A percentile compares a stretch with the other conserved stretches of the same genome.
These are phyloP conservation scores for Graphilbum fragrans DNA, from an alignment of 2,329 filamentous ascomycete species.

Conservation along the genomic window DNA sequence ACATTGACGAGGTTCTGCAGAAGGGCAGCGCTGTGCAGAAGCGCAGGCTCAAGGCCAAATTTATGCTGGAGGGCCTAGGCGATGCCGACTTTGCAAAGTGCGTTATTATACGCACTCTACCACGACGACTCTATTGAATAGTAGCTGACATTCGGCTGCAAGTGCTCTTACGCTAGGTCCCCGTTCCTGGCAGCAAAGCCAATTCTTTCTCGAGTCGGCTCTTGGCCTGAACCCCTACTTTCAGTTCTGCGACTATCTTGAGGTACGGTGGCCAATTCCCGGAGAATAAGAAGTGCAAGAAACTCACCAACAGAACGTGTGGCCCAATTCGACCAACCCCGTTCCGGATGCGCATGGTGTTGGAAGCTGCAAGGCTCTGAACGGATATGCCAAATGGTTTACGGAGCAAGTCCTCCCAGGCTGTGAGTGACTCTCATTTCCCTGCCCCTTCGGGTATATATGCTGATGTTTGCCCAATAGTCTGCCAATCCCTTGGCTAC, in stretches of 20 bases:
- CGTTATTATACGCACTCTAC: conserved; percentile 1
- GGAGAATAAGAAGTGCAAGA: no score
- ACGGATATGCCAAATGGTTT: conserved; percentile 39
- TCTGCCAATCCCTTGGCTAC: conserved; percentile 29
- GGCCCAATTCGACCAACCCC: conserved; percentile 21
- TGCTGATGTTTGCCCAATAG: not conserved
- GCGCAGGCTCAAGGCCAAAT: conserved; percentile 33
- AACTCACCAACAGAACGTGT: conserved; percentile 19
- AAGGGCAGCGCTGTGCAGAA: conserved; percentile 25
- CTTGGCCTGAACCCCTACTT: conserved; percentile 26
- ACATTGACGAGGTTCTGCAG: conserved; percentile 34
- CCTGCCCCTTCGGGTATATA: not conserved
- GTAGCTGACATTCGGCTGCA: not conserved
- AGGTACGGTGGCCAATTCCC: no score
- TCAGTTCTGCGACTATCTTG: conserved; percentile 36
- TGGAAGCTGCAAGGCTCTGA: conserved; percentile 34
- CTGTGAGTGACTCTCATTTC: conserved; percentile 1
- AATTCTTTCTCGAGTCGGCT: conserved; percentile 22
- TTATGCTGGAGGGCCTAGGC: conserved; percentile 29
- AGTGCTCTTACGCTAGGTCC: conserved; percentile 41
- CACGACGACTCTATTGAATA: not conserved
- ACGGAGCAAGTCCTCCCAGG: conserved; percentile 28
- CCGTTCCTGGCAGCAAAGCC: conserved; percentile 38
- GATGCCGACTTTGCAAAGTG: conserved; percentile 30
- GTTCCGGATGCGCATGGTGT: conserved; percentile 39